Evolutionary conservation across 2,329 filamentous ascomycete species (phyloP).

Genomic region (Colletotrichum sp.): DNA sequence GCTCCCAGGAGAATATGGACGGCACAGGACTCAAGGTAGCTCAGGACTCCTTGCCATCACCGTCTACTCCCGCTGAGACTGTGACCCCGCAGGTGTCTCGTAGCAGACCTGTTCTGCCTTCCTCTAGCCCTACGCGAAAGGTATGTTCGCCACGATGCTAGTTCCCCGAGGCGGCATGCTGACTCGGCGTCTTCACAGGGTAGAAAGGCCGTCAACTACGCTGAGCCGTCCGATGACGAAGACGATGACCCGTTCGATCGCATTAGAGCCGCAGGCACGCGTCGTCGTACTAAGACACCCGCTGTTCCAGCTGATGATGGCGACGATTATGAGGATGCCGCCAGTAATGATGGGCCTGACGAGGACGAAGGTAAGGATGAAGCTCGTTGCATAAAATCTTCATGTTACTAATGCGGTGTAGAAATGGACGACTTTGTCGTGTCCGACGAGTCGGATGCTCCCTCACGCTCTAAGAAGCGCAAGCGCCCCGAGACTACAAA

Average conservation of each 20-base stretch:
- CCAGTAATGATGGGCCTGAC: slow-evolving; percentile 62
- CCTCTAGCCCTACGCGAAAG: slow-evolving; percentile 78
- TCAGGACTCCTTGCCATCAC: slow-evolving; percentile 52
- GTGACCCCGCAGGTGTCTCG: slow-evolving; percentile 44
- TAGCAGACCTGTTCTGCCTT: slow-evolving; percentile 49
- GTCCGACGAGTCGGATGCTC: slow-evolving; percentile 82
- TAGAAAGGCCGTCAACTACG: slow-evolving; percentile 74
- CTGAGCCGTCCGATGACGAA: slow-evolving; percentile 83
- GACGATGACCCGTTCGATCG: slow-evolving; percentile 74
- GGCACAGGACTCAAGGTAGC: slow-evolving; percentile 53
- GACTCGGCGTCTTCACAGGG: slow-evolving; percentile 34
- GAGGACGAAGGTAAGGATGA: slow-evolving; percentile 62
- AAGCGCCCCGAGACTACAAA: slow-evolving; percentile 66
- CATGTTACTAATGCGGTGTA: slow-evolving; percentile 24
- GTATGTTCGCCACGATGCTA: slow-evolving; percentile 45
- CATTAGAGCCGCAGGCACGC: slow-evolving; percentile 41
- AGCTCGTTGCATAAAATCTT: background rate
- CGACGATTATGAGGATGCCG: slow-evolving; percentile 74
- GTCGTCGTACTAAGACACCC: slow-evolving; percentile 52
- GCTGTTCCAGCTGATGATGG: slow-evolving; percentile 68
- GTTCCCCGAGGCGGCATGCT: background rate
- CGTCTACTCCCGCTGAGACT: slow-evolving; percentile 46
- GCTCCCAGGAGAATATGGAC: slow-evolving; percentile 69
- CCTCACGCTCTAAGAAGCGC: slow-evolving; percentile 69
- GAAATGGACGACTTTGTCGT: slow-evolving; percentile 88